Evolutionary conservation across 2,329 filamentous ascomycete genomes (phyloP).

Genomic region (Madurella mycetomatis): DNA sequence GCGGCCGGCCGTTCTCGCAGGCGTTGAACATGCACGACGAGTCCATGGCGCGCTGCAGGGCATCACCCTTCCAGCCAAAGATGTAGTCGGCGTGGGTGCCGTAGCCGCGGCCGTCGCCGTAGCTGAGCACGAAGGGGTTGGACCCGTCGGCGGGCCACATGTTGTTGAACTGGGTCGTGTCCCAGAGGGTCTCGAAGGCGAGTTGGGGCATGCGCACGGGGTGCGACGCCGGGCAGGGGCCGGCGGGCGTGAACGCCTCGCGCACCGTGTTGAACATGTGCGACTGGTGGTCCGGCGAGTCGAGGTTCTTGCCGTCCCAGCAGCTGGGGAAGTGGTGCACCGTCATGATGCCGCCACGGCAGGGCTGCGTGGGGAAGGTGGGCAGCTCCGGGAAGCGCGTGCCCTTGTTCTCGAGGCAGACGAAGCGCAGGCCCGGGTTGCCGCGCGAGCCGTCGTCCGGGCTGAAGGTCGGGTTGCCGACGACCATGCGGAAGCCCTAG

Average conservation of each 20-base stretch:
- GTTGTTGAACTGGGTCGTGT: constrained; percentile 37
- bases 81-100: constrained; percentile 33
- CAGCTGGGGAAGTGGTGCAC: constrained; percentile 38
- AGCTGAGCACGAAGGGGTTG: constrained; percentile 29
- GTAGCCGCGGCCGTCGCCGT: constrained; percentile 27
- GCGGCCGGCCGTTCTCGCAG: constrained; percentile 31
- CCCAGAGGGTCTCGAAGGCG: constrained; percentile 44
- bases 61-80: constrained; percentile 34
- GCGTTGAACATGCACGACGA: constrained; percentile 31
- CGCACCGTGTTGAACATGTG: constrained; percentile 31
- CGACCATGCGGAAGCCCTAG: constrained; percentile 42
- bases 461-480: constrained; percentile 32
- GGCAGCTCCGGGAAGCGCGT: constrained; percentile 40
- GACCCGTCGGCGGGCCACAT: constrained; percentile 34
- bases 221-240: constrained; percentile 28
- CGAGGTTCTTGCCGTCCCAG: constrained; percentile 48
- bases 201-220: constrained; percentile 32
- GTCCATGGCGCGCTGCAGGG: constrained; percentile 32
- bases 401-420: constrained; percentile 38
- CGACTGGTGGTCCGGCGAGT: constrained; percentile 46
- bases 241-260: constrained; percentile 26
- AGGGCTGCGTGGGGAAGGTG: constrained; percentile 37
- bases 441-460: constrained; percentile 29
- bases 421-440: constrained; percentile 38
- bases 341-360: constrained; percentile 40